These are phyloP conservation scores for Scheffersomyces ergatensis DNA, from an alignment of 805 yeast species.

Conservation along the genomic window DNA sequence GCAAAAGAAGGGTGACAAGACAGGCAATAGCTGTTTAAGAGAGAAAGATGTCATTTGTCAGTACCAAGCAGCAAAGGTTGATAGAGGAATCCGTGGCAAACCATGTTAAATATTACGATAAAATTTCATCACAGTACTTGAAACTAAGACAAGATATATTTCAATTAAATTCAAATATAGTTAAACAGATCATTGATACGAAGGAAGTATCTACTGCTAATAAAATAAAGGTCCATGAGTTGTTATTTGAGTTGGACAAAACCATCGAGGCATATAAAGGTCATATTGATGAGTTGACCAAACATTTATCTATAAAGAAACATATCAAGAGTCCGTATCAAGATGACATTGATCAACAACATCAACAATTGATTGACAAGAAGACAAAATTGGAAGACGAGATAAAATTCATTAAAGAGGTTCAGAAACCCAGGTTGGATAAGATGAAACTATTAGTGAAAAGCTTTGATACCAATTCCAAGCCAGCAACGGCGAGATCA, in stretches of 20 bases:
- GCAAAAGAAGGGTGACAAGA: no score
- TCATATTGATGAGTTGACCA: conserved; percentile 21
- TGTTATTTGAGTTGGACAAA: conserved; percentile 28
- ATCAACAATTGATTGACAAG: conserved; percentile 14
- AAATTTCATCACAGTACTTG: conserved; percentile 28
- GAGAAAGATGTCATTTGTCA: conserved; percentile 6
- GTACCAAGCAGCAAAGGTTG: conserved; percentile 29
- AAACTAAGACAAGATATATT: conserved; percentile 30
- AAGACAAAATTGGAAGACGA: conserved; percentile 14
- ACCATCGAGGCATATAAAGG: conserved; percentile 20
- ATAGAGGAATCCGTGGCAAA: conserved; percentile 29
- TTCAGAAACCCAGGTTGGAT: conserved; percentile 35
- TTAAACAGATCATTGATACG: conserved; percentile 8
- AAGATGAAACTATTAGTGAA: conserved; percentile 25
- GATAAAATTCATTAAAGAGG: conserved; percentile 22
- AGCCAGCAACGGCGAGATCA: conserved; percentile 1
- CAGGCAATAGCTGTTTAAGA: no score
- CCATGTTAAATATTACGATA: conserved; percentile 31
- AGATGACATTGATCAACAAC: conserved; percentile 18
- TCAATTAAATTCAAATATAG: conserved; percentile 9
- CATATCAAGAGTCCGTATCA: conserved; percentile 12
- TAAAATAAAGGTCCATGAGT: conserved; percentile 14
- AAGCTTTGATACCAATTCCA: conserved; percentile 18
- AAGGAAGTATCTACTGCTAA: conserved; percentile 9
- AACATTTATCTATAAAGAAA: conserved; percentile 13